Evolutionary conservation across 2,329 filamentous ascomycete species (phyloP), one percentile per base, ranked within the genome.

Genomic region (Ophiostoma sp.): DNA sequence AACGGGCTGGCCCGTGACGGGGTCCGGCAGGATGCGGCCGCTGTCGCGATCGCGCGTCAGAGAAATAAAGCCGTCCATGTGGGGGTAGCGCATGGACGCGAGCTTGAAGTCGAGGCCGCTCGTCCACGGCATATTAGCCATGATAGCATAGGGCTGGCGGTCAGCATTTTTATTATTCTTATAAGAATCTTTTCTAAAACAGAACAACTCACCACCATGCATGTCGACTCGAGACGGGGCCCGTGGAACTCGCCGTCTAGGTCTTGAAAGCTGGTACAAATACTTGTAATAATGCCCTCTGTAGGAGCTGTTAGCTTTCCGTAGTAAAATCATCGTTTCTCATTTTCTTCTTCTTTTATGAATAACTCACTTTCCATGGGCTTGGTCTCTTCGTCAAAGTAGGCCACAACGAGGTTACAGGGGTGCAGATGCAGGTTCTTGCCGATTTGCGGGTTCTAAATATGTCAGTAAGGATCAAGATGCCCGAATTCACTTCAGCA

Each of bases 341-440:
- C 36, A 8, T 1, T 39, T 11, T 39, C 11, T 11, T 8, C 36
- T 39, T 39, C 7, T 39, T 39, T 11, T 31, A 31, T 31, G 3
- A 31, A 31, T 31, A 57, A 62, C 67, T 11, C 74, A 79, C 82
- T 83, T 78, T 89, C 88, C 89, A 89, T 92, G 0, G 88, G 88
- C n/a, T 83, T 85, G 27, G 89, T 84, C 48, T 91, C 88, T 71
- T 93, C 84, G 41, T 90, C 83, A 78, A 90, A 93, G n/a, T 89
- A 82, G 1, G 85, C 90, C 4, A 79, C 78, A 6, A 88, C 75
- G 10, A 83, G 77, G 75, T 83, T 85, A 76, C 88, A 89, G 1
- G 93, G 94, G 76, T 98, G 94, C 0, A 97, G 79, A 75, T 95
- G 84, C 3, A 97, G 85, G 75, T 97, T 92, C 8, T 84, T 86